A percentile compares a stretch with the other conserved stretches of the same genome.
phyloP scores from a whole-genome alignment of 176 grass and related monocot genomes.

The Saccharum spontaneum region DNA sequence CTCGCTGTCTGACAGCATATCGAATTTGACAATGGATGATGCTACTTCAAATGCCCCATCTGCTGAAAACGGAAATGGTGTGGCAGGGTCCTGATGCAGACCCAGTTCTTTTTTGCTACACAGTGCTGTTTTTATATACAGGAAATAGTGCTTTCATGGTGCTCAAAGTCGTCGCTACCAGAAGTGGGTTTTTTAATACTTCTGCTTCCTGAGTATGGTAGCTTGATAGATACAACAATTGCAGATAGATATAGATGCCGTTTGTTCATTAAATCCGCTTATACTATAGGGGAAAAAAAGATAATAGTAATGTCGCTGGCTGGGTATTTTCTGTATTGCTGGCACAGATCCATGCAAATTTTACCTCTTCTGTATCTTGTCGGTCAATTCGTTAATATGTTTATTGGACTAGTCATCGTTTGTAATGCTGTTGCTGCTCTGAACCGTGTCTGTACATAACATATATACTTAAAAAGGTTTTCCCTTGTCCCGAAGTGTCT shows the following conservation, averaged over 20 bases:
- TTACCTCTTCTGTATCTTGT: constrained; percentile 9
- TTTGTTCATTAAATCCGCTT: constrained; percentile 43
- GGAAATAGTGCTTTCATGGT: constrained; percentile 28
- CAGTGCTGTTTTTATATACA: constrained; percentile 30
- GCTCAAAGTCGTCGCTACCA: constrained; percentile 19
- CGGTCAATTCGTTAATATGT: constrained; percentile 16
- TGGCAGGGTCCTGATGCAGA: constrained; percentile 30
- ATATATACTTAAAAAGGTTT: background rate
- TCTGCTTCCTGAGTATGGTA: constrained; percentile 44
- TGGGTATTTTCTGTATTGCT: constrained; percentile 30
- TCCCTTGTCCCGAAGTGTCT: background rate
- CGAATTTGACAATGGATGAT: constrained; percentile 55
- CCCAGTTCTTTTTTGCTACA: background rate
- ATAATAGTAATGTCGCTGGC: background rate
- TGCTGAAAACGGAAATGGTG: constrained; percentile 52
- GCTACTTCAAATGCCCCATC: constrained; percentile 46
- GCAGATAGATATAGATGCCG: constrained; percentile 36
- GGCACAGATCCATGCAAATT: constrained; percentile 17
- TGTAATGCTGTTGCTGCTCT: constrained; percentile 39
- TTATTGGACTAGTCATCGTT: background rate
- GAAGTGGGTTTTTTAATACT: constrained; percentile 42
- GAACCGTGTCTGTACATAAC: constrained; percentile 45
- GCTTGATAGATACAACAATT: constrained; percentile 49
- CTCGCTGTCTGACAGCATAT: constrained; percentile 48
- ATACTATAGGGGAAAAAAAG: background rate